Percentiles rank a stretch among this genome's conserved stretches.
These are phyloP conservation scores for Pleurotus eryngii DNA, from an alignment of 768 basidiomycete genomes.

Conservation along the genomic window DNA sequence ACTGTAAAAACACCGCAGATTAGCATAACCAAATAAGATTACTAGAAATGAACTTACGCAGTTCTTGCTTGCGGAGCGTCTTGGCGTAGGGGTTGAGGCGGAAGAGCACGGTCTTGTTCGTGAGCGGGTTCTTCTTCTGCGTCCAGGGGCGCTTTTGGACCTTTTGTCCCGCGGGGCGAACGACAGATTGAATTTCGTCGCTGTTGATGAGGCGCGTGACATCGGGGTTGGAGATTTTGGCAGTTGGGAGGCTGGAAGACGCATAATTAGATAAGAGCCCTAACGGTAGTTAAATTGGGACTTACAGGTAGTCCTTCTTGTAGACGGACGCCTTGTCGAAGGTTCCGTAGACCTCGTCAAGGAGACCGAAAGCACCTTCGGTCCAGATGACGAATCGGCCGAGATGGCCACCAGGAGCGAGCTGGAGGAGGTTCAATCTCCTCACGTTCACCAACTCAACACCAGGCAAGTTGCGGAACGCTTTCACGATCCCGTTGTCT, in stretches of 20 bases:
- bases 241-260: constrained; percentile 70
- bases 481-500: constrained; percentile 96
- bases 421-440: constrained; percentile 94
- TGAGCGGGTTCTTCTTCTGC: constrained; percentile 98
- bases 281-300: constrained; percentile 6
- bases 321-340: constrained; percentile 79
- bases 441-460: constrained; percentile 95
- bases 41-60: constrained; percentile 55
- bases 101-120: constrained; percentile 93
- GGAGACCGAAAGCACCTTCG: constrained; percentile 84
- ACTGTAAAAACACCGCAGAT: constrained; percentile 39
- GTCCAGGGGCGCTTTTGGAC: constrained; percentile 92
- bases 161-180: constrained; percentile 86
- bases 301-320: constrained; percentile 90
- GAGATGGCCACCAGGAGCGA: constrained; percentile 98
- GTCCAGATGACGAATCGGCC: constrained; percentile 99
- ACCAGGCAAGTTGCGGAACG: constrained; percentile 98
- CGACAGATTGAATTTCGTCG: constrained; percentile 94
- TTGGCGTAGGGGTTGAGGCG: constrained; percentile 99
- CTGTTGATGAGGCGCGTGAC: constrained; percentile 98
- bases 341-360: constrained; percentile 95
- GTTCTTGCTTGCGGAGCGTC: constrained; percentile 84
- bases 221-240: constrained; percentile 97
- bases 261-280: background rate
- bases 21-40: background rate